Evolutionary conservation across 768 basidiomycete species (phyloP), one percentile per base, ranked within the genome.

Genomic region (Leccinum boreale): DNA sequence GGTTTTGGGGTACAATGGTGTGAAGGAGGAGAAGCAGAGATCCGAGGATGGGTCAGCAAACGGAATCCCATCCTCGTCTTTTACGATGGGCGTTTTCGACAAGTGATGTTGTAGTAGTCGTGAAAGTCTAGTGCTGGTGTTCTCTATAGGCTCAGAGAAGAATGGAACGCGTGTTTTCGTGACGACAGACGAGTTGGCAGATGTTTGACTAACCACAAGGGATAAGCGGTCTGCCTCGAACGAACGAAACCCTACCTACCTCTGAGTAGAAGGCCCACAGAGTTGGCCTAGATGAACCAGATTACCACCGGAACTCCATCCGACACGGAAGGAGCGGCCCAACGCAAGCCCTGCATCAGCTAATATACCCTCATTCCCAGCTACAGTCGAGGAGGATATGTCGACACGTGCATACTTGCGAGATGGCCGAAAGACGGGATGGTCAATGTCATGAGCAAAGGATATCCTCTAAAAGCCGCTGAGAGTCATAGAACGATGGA

Each of bases 261-360:
- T 62, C 50, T 76, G 73, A 52, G 78, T 75, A 4, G 67, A 74
- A 24, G 87, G 85, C 7, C 78, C 75, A 73, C 90, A 87, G 60
- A 96, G 74, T 50, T 78, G 78, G n/a, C 92, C 94, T 11, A 89
- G 70, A 71, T 92, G 88, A 11, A 86, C 86, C 7, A 98, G 68
- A 39, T 77, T 78, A 1, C 93, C 93, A 36, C 83, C 81, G 1
- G 90, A 87, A 19, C 95, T 92, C 93, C 94, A 98, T 4, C 92
- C 86, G 3, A 89, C 92, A 56, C 94, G 81, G 72, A 94, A 97
- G 12, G 90, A 92, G 17, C 93, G 83, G 12, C 94, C 94, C 56
- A 94, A 75, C 1, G 89, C 82, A 35, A 98, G 76, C 0, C 94
- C 95, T 15, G 92, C 90, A 72, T 99, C 96, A 11, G 85, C 76